Base-by-base conservation (phyloP, 805 yeast genomes). In the Ascoidea rubescens region DNA sequence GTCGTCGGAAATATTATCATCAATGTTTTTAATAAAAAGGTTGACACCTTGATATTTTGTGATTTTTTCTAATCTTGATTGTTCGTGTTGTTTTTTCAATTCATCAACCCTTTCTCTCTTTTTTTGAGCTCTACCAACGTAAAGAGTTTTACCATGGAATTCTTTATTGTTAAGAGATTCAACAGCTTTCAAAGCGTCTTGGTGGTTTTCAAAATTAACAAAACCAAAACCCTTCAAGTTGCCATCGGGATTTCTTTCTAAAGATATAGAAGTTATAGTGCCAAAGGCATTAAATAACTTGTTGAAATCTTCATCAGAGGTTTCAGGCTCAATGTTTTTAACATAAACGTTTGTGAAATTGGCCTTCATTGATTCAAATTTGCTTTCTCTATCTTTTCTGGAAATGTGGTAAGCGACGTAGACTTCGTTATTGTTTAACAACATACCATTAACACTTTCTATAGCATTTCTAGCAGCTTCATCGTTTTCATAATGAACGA, bases 91-190 rank as follows among this genome's bases (percentile, higher is more conserved):
- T 74, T 84, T 84, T 78, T 86, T 88, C 71, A 93, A 85, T 73
- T 89, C 95, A 75, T 88, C 96, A 67, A 83, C 72, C 78, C 99
- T 90, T 80, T 93, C 99, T 72, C 86, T 79, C 81, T 89, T 91
- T 89, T 89, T 91, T 78, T 93, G 99, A 62, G 99, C 99, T 74
- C 99, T 88, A 65, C 97, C 96, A 65, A 91, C 99, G 70, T 82
- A 93, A 59, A 93, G 73, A 71, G 75, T 79, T 75, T 87, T 87
- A 65, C 93, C 95, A 64, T 80, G 81, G 69, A 84, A 70, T 67
- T 93, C 98, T 62, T 71, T 74, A 68, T 84, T 96, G 74, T 93
- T 87, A 69, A 91, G 80, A 64, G 77, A 93, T 52, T 87, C 97
- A 61, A 91, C 95, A 56, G 98, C 96, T 73, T 80, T 80, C 62